A percentile compares a stretch with the other conserved stretches of the same genome.
phyloP scores from a whole-genome alignment of 345 rosid species.

The Cardamine occulta region DNA sequence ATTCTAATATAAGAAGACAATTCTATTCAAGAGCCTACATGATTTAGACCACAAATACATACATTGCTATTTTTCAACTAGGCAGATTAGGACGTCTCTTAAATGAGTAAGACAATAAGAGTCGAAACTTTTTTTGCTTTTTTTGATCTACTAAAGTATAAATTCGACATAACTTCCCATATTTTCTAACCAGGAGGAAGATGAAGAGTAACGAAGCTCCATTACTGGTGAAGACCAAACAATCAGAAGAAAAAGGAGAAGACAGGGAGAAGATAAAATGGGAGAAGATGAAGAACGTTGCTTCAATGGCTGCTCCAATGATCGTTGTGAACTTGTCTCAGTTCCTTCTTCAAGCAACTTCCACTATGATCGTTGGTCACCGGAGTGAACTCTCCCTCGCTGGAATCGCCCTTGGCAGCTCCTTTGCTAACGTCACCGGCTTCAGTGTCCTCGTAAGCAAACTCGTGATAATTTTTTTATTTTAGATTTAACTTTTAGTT shows the following conservation, averaged over 20 bases:
- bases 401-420: constrained; percentile 43
- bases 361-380: constrained; percentile 45
- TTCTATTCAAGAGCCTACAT: no score
- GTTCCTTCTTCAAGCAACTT: constrained; percentile 40
- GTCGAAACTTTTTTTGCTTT: constrained; percentile 19
- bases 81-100: not conserved
- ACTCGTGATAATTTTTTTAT: no score
- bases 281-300: constrained; percentile 42
- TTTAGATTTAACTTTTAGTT: no score
- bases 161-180: constrained; percentile 17
- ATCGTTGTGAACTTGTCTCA: constrained; percentile 44
- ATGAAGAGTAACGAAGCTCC: constrained; percentile 36
- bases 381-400: constrained; percentile 37
- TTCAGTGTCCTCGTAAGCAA: constrained; percentile 44
- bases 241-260: constrained; percentile 12
- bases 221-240: constrained; percentile 20
- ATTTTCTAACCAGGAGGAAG: constrained; percentile 7
- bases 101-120: constrained; percentile 8
- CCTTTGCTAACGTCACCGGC: constrained; percentile 45
- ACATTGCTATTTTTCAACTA: no score
- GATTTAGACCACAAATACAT: no score
- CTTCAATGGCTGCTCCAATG: constrained; percentile 47
- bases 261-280: constrained; percentile 31
- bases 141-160: not conserved
- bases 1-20: no score